Conservation (phyloP, 176 grass and related monocot species). For the Echinochloa phyllopogon region DNA sequence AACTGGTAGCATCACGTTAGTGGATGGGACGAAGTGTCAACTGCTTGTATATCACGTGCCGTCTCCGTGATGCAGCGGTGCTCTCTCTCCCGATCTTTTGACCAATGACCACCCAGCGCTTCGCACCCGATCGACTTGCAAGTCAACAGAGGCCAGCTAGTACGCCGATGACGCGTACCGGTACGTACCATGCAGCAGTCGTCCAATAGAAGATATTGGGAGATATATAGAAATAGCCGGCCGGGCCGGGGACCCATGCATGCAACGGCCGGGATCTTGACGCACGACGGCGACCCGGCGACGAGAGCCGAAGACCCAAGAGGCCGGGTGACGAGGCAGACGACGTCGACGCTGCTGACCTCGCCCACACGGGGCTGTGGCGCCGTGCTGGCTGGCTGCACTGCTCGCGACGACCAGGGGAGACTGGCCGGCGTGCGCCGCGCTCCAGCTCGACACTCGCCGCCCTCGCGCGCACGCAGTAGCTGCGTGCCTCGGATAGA, state of each 20-base stretch:
- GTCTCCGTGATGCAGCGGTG: neutral
- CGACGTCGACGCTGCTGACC: slow-evolving; percentile 26
- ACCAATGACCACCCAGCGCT: neutral
- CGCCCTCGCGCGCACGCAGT: neutral
- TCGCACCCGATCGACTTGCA: neutral
- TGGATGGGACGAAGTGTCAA: neutral
- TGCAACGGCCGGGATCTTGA: slow-evolving; percentile 1
- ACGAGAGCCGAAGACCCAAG: neutral
- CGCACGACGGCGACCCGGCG: neutral
- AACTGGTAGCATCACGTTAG: neutral
- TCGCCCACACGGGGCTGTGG: neutral
- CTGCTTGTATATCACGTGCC: neutral
- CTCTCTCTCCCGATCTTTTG: neutral
- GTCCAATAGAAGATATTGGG: neutral
- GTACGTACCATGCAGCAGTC: neutral
- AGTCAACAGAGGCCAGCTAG: neutral
- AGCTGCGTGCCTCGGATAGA: neutral
- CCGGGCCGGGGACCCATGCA: neutral
- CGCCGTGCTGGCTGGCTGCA: neutral
- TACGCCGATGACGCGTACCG: neutral
- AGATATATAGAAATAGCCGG: neutral
- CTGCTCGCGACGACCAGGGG: neutral
- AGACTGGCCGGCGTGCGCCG: neutral
- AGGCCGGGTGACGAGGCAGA: neutral
- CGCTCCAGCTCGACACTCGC: neutral